Percentiles rank a stretch among this genome's conserved stretches.
phyloP scores from a whole-genome alignment of 2,329 filamentous ascomycete genomes.

The Alternaria burnsii region DNA sequence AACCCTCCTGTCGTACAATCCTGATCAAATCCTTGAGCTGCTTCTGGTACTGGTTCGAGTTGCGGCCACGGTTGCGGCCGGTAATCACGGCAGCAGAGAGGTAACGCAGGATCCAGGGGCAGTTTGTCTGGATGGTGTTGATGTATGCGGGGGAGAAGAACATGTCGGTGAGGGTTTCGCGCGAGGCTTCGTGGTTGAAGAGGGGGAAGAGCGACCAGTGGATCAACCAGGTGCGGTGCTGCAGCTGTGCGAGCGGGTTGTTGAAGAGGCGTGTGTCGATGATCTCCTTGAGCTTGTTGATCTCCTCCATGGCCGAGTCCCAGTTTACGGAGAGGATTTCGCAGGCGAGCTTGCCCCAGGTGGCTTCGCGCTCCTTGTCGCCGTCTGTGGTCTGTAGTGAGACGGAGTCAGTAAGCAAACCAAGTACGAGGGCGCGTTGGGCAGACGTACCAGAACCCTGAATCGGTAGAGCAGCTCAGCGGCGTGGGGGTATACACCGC shows the following conservation, averaged over 20 bases:
- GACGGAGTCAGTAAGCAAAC: conserved; percentile 12
- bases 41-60: conserved; percentile 94
- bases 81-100: conserved; percentile 94
- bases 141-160: conserved; percentile 98
- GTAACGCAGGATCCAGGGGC: conserved; percentile 96
- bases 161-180: conserved; percentile 90
- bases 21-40: conserved; percentile 97
- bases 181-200: conserved; percentile 94
- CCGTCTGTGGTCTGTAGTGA: conserved; percentile 80
- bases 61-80: conserved; percentile 72
- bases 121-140: conserved; percentile 98
- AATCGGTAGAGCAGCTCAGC: conserved; percentile 97
- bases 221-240: conserved; percentile 95
- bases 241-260: conserved; percentile 93
- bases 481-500: conserved; percentile 89
- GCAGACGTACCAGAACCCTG: conserved; percentile 73
- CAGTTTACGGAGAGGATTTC: conserved; percentile 96
- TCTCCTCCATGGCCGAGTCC: conserved; percentile 79
- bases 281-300: conserved; percentile 70
- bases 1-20: conserved; percentile 94
- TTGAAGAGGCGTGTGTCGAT: conserved; percentile 96
- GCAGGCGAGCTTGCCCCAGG: conserved; percentile 96
- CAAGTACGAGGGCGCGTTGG: neutral
- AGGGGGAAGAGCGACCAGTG: conserved; percentile 99
- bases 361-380: conserved; percentile 94